Conservation (phyloP, 345 rosid species). For the Chamaenerion angustifolium region DNA sequence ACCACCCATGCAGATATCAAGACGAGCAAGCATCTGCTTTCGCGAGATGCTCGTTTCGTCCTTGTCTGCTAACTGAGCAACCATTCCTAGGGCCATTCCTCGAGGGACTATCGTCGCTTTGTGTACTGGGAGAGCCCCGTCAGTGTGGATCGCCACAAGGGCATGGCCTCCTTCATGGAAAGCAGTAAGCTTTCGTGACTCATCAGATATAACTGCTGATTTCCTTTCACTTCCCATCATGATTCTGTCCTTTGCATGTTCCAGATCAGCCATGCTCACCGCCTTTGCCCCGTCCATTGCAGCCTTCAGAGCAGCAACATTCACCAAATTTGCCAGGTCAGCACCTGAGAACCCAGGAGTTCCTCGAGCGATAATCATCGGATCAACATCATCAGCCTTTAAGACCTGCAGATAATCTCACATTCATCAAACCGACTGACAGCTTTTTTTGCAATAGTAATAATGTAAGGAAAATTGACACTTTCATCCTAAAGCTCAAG, state of each 20-base stretch:
- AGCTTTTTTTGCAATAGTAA: too few relatives aligned
- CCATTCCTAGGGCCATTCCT: slow-evolving; percentile 95
- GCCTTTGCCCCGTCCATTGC: slow-evolving; percentile 93
- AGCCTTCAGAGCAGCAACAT: slow-evolving; percentile 87
- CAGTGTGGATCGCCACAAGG: slow-evolving; percentile 80
- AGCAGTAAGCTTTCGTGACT: slow-evolving; percentile 62
- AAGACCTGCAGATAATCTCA: slow-evolving; percentile 35
- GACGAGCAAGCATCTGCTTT: slow-evolving; percentile 92
- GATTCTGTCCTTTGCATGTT: slow-evolving; percentile 87
- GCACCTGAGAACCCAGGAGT: slow-evolving; percentile 98
- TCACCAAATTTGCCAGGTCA: slow-evolving; percentile 81
- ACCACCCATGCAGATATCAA: slow-evolving; percentile 94
- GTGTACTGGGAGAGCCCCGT: slow-evolving; percentile 89
- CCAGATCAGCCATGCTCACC: slow-evolving; percentile 82
- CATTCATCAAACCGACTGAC: not conserved
- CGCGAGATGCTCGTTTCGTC: slow-evolving; percentile 60
- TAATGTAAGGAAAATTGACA: too few relatives aligned
- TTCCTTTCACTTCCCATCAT: slow-evolving; percentile 98
- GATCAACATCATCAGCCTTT: slow-evolving; percentile 82
- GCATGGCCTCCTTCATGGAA: slow-evolving; percentile 99
- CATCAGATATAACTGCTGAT: slow-evolving; percentile 81
- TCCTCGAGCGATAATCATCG: slow-evolving; percentile 90
- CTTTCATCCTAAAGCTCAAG: too few relatives aligned
- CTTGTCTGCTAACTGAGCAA: slow-evolving; percentile 75
- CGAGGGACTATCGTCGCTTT: slow-evolving; percentile 95